A percentile compares a stretch with the other conserved stretches of the same genome.
These are phyloP conservation scores for Coffea canephora DNA, from an alignment of 257 asterid genomes.

Conservation along the genomic window DNA sequence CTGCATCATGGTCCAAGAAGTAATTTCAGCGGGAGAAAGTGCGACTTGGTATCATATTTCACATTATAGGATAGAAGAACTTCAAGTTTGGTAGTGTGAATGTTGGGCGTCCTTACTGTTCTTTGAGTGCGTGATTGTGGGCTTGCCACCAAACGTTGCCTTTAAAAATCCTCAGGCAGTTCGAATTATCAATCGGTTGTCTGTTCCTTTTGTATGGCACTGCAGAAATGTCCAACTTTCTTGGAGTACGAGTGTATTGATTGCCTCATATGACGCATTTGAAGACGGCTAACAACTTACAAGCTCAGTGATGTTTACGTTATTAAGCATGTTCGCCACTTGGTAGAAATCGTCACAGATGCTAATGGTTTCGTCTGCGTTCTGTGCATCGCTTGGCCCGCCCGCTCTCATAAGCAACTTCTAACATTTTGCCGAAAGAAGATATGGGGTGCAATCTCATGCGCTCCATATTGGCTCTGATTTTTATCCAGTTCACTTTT, in stretches of 20 bases:
- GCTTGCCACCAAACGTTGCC: neutral
- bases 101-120: neutral
- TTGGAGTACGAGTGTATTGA: neutral
- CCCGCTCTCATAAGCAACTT: neutral
- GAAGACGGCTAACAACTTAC: neutral
- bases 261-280: neutral
- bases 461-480: neutral
- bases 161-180: neutral
- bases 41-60: neutral
- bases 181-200: neutral
- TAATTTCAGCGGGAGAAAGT: too few species aligned
- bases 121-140: neutral
- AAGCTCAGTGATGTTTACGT: neutral
- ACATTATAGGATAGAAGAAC: neutral
- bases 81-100: neutral
- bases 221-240: neutral
- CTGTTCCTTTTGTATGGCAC: neutral
- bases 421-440: neutral
- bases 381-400: neutral
- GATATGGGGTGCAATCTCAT: too few species aligned
- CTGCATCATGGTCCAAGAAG: neutral
- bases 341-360: neutral
- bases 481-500: too few species aligned
- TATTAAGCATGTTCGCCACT: neutral
- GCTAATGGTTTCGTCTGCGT: neutral